These are phyloP conservation scores for Apocynum venetum DNA, from an alignment of 257 asterid genomes.

Conservation along the genomic window DNA sequence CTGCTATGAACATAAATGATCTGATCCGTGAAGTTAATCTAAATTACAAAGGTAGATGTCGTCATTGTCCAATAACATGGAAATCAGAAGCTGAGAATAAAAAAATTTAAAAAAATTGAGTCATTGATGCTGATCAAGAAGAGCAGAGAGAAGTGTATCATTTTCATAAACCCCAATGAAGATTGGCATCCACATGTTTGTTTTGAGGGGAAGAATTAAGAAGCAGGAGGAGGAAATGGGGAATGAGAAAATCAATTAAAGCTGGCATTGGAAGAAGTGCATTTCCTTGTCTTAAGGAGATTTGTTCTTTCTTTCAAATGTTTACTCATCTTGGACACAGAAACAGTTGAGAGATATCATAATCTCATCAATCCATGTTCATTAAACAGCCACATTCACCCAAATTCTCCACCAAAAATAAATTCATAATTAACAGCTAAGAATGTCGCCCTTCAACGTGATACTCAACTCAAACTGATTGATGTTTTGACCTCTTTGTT, in stretches of 20 bases:
- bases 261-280: conserved; percentile 59
- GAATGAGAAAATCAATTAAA: conserved; percentile 38
- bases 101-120: not conserved
- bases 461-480: not conserved
- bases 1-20: not conserved
- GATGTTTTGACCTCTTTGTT: not conserved
- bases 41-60: not conserved
- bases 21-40: not conserved
- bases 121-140: not conserved
- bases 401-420: not conserved
- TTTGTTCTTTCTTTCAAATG: conserved; percentile 24
- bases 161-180: conserved; percentile 33
- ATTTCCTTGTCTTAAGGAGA: conserved; percentile 75
- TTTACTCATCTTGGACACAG: conserved; percentile 6
- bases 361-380: conserved; percentile 23
- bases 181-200: conserved; percentile 34
- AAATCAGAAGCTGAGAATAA: not conserved
- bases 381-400: conserved; percentile 11
- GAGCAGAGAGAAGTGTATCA: not conserved
- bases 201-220: not conserved
- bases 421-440: conserved; percentile 3
- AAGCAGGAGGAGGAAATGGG: conserved; percentile 9
- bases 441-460: not conserved
- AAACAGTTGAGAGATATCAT: conserved; percentile 7
- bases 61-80: not conserved